Base-by-base conservation (phyloP, 1,284 basidiomycete genomes). In the Vanrija sp. region DNA sequence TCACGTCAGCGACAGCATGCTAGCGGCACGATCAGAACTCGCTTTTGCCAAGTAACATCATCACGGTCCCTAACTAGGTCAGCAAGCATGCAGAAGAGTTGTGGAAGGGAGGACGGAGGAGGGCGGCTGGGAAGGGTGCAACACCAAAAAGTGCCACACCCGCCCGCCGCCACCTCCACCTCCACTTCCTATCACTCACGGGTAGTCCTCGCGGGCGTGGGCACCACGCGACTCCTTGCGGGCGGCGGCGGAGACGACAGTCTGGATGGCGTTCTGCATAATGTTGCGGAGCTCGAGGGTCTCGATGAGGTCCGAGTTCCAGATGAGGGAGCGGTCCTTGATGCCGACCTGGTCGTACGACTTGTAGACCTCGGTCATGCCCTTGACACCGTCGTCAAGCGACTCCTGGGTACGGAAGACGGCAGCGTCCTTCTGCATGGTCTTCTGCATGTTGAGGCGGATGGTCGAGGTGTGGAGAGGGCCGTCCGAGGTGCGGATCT, bases 281-380 rank as follows among this genome's bases (percentile, higher is more conserved):
- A 98, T 80, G 80, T 99, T 98, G 75, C 90, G 88, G 42, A 99
- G 86, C 78, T 99, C 96, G 51, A 98, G 83, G 14, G 92, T 96
- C 81, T 99, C 96, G 60, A 97, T 82, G 54, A 98, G 85, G 75
- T 99, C 96, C 89, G 89, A 89, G 79, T 96, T 96, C 96, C 95
- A 98, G 78, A 98, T 96, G 91, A 98, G 89, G 75, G 88, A 91
- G 71, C 95, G 84, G 78, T 98, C 96, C 81, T 95, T 95, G 79
- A 97, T 89, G 59, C 92, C 89, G 64, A 99, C 87, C 49, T 96
- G 83, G 64, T 88, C 83, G 78, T 86, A 98, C 72, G 83, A 88
- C 68, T 87, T 84, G 81, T 90, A 94, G 62, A 98, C 91, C 53
- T 84, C 80, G 60, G 82, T 82, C 72, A 99, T 82, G 79, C 92